Evolutionary conservation across 768 basidiomycete genomes (phyloP).

Genomic region (Tephrocybe sp.): DNA sequence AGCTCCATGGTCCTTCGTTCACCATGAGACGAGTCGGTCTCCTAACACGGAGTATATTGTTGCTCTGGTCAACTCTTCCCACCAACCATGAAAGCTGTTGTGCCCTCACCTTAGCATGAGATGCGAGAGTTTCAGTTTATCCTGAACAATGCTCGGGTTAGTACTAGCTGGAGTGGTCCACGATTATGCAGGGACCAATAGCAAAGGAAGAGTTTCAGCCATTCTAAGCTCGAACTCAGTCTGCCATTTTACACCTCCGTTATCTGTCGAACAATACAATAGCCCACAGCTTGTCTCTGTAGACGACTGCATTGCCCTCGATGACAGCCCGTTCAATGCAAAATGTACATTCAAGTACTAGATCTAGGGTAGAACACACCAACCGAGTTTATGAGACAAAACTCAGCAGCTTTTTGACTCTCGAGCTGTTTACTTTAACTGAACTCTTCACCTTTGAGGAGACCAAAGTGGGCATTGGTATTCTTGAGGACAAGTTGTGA

Average conservation of each 20-base stretch:
- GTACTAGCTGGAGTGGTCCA: no score
- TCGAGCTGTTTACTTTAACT: conserved; percentile 83
- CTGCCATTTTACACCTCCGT: conserved; percentile 46
- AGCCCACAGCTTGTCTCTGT: conserved; percentile 85
- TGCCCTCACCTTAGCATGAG: no score
- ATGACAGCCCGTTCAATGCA: conserved; percentile 50
- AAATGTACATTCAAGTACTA: conserved; percentile 47
- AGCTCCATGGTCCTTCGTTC: no score
- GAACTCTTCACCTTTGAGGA: conserved; percentile 78
- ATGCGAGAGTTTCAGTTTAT: no score
- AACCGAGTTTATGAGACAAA: conserved; percentile 42
- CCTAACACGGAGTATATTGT: no score
- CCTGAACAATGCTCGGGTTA: no score
- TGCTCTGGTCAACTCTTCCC: no score
- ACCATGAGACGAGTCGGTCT: no score
- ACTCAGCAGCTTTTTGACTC: conserved; percentile 75
- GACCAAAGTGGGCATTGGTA: conserved; percentile 70
- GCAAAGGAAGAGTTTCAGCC: conserved; percentile 92
- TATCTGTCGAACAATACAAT: conserved; percentile 83
- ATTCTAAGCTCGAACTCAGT: conserved; percentile 82
- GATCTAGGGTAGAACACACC: conserved; percentile 46
- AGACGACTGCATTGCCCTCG: conserved; percentile 74
- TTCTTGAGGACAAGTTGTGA: conserved; percentile 95
- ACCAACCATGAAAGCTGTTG: no score
- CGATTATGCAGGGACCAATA: conserved; percentile 95